A percentile compares a stretch with the other conserved stretches of the same genome.
Conservation (phyloP, 2,329 filamentous ascomycete species). For the Hortaea werneckii region DNA sequence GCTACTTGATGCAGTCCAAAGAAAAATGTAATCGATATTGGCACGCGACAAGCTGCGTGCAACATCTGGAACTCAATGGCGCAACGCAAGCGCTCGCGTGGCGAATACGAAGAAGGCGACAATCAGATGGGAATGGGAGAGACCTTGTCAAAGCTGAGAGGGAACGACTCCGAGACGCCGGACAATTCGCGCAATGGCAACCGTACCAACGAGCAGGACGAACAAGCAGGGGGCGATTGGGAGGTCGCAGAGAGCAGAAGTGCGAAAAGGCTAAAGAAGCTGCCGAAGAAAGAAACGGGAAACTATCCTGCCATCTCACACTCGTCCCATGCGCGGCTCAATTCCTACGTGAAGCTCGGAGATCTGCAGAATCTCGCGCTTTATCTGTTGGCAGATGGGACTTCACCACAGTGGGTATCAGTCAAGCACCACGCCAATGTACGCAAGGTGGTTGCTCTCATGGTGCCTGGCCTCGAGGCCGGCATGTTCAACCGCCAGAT, state of each 20-base stretch:
- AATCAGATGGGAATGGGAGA: constrained; percentile 16
- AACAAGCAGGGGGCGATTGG: constrained; percentile 15
- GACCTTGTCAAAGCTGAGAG: constrained; percentile 15
- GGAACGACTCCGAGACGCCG: constrained; percentile 5
- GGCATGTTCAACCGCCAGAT: constrained; percentile 68
- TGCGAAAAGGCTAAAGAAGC: constrained; percentile 18
- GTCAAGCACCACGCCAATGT: constrained; percentile 47
- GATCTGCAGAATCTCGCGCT: constrained; percentile 50
- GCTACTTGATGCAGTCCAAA: too few relatives aligned
- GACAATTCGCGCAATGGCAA: background rate
- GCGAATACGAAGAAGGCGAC: constrained; percentile 14
- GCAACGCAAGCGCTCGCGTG: constrained; percentile 20
- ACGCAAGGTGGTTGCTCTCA: constrained; percentile 72
- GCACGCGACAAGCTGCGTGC: too few relatives aligned
- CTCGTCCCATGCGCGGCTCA: constrained; percentile 42
- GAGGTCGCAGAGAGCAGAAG: constrained; percentile 15
- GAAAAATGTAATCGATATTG: too few relatives aligned
- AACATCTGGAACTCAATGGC: constrained; percentile 6
- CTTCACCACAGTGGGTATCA: constrained; percentile 54
- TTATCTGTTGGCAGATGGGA: constrained; percentile 52
- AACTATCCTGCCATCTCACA: constrained; percentile 47
- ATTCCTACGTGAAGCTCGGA: constrained; percentile 46
- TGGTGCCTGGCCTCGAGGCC: constrained; percentile 85
- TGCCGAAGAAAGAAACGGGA: constrained; percentile 21
- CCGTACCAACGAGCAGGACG: background rate